Base-by-base conservation (phyloP, 805 yeast species). In the Starmerella potacharoeniae region DNA sequence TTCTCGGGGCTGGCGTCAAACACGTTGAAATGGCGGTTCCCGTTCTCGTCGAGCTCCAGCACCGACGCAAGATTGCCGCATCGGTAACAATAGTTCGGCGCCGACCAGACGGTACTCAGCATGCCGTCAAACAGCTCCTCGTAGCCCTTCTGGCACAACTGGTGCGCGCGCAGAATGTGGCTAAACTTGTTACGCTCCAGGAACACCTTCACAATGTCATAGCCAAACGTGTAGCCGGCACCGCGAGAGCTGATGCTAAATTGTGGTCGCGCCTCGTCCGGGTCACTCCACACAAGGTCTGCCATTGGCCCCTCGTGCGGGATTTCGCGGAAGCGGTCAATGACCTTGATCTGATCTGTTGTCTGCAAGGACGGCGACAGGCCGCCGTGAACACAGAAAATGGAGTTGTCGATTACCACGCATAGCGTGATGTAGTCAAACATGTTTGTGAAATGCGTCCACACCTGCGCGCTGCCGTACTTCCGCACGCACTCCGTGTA, bases 241-340 rank as follows among this genome's bases (percentile, higher is more conserved):
- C 99, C 99, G 64, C 99, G 71, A 1, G 98, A 95, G 34, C 90
- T 82, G 22, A 93, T 77, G 60, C 90, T 83, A 68, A 93, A 93
- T 64, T 89, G 95, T 3, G 69, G 69, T 52, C 74, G 75, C 54
- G 84, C 86, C 35, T 86, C 84, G 68, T 95, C 97, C 0, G 99
- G 99, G 66, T 93, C 99, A 28, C 93, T 83, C 99, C 99, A 93
- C 17, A 93, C 97, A 51, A 93, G 73, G 68, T 93, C 99, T 1
- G 98, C 98, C 97, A 93, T 93, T 14, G 97, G 95, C 0, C 99
- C 99, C 68, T 93, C 98, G 63, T 95, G 98, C 0, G 99, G 99
- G 11, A 95, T 88, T 68, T 93, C 99, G 60, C 83, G 80, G 66
- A 89, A 91, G 56, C 99, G 69, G 69, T 93, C 98, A 8, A 95